phyloP scores from a whole-genome alignment of 2,329 filamentous ascomycete genomes.

The Scedosporium boydii region DNA sequence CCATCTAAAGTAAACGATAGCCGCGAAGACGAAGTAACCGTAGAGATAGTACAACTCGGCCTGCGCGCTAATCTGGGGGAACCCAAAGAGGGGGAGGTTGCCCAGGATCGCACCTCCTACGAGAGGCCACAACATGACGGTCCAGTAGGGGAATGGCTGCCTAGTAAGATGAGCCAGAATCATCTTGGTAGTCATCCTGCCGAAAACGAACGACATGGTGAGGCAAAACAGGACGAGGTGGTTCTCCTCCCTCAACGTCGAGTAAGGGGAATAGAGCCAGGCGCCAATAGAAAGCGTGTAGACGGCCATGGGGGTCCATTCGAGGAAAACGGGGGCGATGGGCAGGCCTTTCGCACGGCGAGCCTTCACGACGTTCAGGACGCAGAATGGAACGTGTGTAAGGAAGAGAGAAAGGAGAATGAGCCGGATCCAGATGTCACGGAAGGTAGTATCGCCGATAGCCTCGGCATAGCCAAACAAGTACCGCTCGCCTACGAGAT shows the following conservation, averaged over 20 bases:
- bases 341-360: slow-evolving; percentile 64
- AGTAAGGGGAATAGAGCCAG: slow-evolving; percentile 88
- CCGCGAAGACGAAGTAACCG: slow-evolving; percentile 72
- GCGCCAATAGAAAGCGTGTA: slow-evolving; percentile 66
- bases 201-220: slow-evolving; percentile 94
- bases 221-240: slow-evolving; percentile 86
- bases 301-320: slow-evolving; percentile 86
- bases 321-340: slow-evolving; percentile 73
- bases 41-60: slow-evolving; percentile 75
- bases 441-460: slow-evolving; percentile 64
- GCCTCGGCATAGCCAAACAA: slow-evolving; percentile 43
- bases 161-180: slow-evolving; percentile 90
- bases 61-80: slow-evolving; percentile 54
- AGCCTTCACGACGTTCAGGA: slow-evolving; percentile 74
- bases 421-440: slow-evolving; percentile 78
- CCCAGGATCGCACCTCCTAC: slow-evolving; percentile 74
- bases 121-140: slow-evolving; percentile 78
- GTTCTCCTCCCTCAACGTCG: slow-evolving; percentile 70
- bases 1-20: slow-evolving; percentile 87
- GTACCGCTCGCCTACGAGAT: slow-evolving; percentile 52
- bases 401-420: slow-evolving; percentile 56
- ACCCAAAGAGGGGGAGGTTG: slow-evolving; percentile 71
- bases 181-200: slow-evolving; percentile 97
- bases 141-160: slow-evolving; percentile 96
- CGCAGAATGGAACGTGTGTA: slow-evolving; percentile 79